Conservation (phyloP, 257 asterid species). For the Nicotiana sylvestris region DNA sequence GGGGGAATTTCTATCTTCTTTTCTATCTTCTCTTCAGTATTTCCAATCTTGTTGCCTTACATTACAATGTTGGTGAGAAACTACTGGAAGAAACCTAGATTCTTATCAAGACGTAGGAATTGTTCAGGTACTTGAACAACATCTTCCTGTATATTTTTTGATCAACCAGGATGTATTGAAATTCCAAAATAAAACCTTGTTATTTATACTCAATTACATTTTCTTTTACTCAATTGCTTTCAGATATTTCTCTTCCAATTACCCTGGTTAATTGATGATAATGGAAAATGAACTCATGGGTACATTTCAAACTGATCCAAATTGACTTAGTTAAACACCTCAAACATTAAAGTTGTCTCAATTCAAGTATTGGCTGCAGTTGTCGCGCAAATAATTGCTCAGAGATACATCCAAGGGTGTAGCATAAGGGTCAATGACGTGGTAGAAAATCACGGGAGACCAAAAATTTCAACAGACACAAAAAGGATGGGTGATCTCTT, state of each 20-base stretch:
- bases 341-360: neutral
- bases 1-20: neutral
- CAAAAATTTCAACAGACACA: neutral
- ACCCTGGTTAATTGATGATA: neutral
- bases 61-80: slow-evolving; percentile 15
- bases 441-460: neutral
- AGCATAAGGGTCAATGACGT: too few relatives aligned
- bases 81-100: slow-evolving; percentile 6
- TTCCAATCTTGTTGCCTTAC: slow-evolving; percentile 12
- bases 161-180: neutral
- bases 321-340: neutral
- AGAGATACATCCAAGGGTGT: neutral
- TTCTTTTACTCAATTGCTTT: neutral
- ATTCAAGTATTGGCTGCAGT: neutral
- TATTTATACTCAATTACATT: neutral
- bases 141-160: neutral
- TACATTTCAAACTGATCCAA: neutral
- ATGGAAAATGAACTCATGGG: neutral
- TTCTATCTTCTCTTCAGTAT: neutral
- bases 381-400: neutral
- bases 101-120: neutral
- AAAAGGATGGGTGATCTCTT: neutral
- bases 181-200: neutral
- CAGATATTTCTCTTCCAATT: neutral
- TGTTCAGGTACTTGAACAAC: neutral